phyloP scores from a whole-genome alignment of 345 rosid genomes.

The Sonneratia alba region DNA sequence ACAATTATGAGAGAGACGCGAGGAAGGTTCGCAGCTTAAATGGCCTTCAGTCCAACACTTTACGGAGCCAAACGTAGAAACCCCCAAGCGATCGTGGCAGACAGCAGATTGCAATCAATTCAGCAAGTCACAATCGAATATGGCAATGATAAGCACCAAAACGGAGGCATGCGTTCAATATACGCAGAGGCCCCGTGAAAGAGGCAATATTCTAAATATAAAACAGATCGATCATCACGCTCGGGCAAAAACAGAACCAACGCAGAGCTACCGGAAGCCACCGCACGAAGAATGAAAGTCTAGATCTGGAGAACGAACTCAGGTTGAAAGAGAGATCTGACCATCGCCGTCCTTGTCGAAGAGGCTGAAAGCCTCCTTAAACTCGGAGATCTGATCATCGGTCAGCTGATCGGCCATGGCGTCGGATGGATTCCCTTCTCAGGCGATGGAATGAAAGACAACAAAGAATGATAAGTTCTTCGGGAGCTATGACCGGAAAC shows the following conservation, averaged over 20 bases:
- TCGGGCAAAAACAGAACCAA: background rate
- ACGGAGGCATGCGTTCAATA: background rate
- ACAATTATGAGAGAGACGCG: background rate
- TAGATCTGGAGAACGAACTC: constrained; percentile 1
- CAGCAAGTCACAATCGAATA: background rate
- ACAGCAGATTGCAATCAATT: constrained; percentile 3
- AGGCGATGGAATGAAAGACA: background rate
- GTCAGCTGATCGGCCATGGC: constrained; percentile 24
- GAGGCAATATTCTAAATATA: background rate
- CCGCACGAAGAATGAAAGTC: background rate
- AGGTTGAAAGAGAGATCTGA: constrained; percentile 11
- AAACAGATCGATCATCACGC: background rate
- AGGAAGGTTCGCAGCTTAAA: background rate
- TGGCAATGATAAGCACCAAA: background rate
- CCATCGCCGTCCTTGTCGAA: constrained; percentile 29
- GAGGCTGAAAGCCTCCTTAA: constrained; percentile 25
- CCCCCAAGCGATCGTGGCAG: background rate
- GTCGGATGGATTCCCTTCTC: background rate
- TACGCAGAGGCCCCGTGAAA: background rate
- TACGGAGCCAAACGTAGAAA: background rate
- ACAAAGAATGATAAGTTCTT: background rate
- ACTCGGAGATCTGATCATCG: constrained; percentile 27
- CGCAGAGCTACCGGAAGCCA: background rate
- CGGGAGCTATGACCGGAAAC: background rate
- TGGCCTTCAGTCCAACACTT: background rate